These are phyloP conservation scores for Fraxinus angustifolia DNA, from an alignment of 305 asterid species.

Conservation along the genomic window DNA sequence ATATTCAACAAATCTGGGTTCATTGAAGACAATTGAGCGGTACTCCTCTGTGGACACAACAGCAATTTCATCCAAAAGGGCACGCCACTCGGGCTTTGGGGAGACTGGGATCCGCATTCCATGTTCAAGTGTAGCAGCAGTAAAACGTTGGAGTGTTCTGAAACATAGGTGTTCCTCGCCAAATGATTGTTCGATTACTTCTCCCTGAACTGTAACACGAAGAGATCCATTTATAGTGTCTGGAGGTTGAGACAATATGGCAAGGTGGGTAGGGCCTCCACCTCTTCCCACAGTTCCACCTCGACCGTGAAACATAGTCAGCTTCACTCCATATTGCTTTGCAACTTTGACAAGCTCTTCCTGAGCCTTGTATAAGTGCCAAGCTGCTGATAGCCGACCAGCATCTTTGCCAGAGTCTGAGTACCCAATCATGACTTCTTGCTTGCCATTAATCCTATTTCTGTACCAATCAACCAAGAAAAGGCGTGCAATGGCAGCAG, in stretches of 20 bases:
- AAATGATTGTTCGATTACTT: constrained; percentile 76
- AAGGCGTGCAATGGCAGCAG: constrained; percentile 73
- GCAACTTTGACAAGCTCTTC: constrained; percentile 77
- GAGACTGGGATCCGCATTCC: constrained; percentile 79
- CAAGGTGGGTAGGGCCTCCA: constrained; percentile 83
- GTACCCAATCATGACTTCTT: constrained; percentile 85
- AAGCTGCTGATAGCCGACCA: constrained; percentile 73
- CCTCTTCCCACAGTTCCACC: constrained; percentile 90
- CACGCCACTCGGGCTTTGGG: constrained; percentile 77
- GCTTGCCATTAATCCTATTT: constrained; percentile 59
- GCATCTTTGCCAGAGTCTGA: constrained; percentile 88
- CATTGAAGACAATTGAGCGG: constrained; percentile 66
- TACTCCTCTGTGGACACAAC: constrained; percentile 64
- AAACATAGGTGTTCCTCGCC: constrained; percentile 82
- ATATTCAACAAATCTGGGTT: constrained; percentile 80
- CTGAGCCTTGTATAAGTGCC: constrained; percentile 82
- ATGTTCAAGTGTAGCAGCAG: constrained; percentile 79
- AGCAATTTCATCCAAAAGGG: constrained; percentile 62
- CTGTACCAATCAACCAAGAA: constrained; percentile 80
- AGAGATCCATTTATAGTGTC: constrained; percentile 68
- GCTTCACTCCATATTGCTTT: constrained; percentile 54
- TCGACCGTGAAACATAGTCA: constrained; percentile 79
- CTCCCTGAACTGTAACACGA: constrained; percentile 80
- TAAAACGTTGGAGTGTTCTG: constrained; percentile 71
- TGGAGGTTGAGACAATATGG: constrained; percentile 77